A percentile compares a stretch with the other conserved stretches of the same genome.
These are phyloP conservation scores for Wickerhamiella sorbophila DNA, from an alignment of 805 yeast species.

Conservation along the genomic window DNA sequence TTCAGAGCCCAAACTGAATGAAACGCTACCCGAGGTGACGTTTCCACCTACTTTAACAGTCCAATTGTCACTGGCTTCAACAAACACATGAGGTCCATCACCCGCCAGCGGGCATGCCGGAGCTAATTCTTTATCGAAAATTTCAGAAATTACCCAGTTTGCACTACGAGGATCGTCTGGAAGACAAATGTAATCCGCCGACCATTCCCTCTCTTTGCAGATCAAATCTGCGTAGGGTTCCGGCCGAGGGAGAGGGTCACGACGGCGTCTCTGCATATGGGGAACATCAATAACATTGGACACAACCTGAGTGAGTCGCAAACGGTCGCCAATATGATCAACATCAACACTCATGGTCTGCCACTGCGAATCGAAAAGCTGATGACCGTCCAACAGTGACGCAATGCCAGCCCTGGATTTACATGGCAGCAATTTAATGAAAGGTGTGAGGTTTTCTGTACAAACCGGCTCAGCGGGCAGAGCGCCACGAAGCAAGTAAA, in stretches of 20 bases:
- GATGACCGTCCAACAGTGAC: slow-evolving; percentile 76
- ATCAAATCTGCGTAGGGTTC: slow-evolving; percentile 49
- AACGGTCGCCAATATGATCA: slow-evolving; percentile 35
- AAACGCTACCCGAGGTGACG: slow-evolving; percentile 5
- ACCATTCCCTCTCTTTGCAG: slow-evolving; percentile 43
- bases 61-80: slow-evolving; percentile 11
- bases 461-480: slow-evolving; percentile 92
- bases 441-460: slow-evolving; percentile 92
- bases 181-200: slow-evolving; percentile 58
- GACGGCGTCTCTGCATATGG: slow-evolving; percentile 45
- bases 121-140: slow-evolving; percentile 55
- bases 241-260: slow-evolving; percentile 70
- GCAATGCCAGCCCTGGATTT: slow-evolving; percentile 84
- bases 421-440: slow-evolving; percentile 77
- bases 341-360: slow-evolving; percentile 85
- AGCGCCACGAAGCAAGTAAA: slow-evolving; percentile 49
- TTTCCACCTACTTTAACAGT: slow-evolving; percentile 3
- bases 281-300: slow-evolving; percentile 61
- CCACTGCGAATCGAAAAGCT: slow-evolving; percentile 78
- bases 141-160: slow-evolving; percentile 40
- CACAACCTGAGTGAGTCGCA: slow-evolving; percentile 35
- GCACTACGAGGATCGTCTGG: slow-evolving; percentile 29
- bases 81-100: slow-evolving; percentile 12
- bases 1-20: slow-evolving; percentile 1
- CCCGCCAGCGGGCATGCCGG: slow-evolving; percentile 51